Evolutionary conservation across 768 basidiomycete genomes (phyloP).

Genomic region (Lactarius evosmus): DNA sequence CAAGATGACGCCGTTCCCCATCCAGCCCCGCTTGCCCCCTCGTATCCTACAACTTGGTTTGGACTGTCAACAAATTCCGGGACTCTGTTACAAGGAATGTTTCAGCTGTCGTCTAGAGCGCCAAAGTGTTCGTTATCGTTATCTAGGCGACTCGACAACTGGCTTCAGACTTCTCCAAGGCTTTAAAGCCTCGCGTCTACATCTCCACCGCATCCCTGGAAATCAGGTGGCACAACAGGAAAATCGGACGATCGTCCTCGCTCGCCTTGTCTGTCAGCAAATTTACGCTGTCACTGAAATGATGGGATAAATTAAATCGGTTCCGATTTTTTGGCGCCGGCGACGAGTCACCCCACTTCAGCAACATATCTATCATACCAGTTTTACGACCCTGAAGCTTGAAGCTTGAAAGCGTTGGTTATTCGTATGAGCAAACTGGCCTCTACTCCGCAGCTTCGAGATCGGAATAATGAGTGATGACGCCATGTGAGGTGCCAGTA

Average conservation of each 20-base stretch:
- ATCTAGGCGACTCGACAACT: not conserved
- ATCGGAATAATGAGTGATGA: not conserved
- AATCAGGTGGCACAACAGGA: conserved; percentile 2
- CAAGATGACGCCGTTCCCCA: not conserved
- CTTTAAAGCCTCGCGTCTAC: not conserved
- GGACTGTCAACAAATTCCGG: not conserved
- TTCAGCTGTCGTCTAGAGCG: not conserved
- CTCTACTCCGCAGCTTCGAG: not conserved
- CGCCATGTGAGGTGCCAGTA: not conserved
- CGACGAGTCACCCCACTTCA: not conserved
- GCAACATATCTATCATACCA: not conserved
- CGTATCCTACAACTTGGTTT: not conserved
- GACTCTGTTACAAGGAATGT: not conserved
- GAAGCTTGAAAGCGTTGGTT: not conserved
- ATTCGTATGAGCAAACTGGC: not conserved
- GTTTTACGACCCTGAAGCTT: not conserved
- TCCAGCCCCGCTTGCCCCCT: not conserved
- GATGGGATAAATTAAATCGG: not conserved
- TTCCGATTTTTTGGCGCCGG: not conserved
- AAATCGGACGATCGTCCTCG: not conserved
- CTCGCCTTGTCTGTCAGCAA: conserved; percentile 5
- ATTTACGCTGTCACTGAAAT: not conserved
- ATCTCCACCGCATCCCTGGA: conserved; percentile 5
- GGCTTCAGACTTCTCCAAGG: conserved; percentile 6
- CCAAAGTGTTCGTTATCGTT: not conserved